Evolutionary conservation across 2,329 filamentous ascomycete species (phyloP).

Genomic region (Apiospora saccharicola): DNA sequence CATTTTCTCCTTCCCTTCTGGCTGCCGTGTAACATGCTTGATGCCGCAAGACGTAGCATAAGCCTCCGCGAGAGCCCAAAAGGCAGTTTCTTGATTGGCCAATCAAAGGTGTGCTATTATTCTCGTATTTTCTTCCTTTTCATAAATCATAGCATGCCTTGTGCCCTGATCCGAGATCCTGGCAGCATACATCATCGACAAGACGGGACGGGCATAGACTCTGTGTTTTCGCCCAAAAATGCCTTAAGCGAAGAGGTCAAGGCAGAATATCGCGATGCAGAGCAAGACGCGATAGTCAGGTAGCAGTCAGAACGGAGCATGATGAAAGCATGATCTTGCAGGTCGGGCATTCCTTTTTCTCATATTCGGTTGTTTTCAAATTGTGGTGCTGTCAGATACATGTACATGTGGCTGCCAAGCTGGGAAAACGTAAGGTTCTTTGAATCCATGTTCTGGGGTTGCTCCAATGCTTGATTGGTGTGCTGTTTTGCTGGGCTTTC

Average conservation of each 20-base stretch:
- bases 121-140: not conserved
- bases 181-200: not conserved
- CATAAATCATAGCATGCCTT: not conserved
- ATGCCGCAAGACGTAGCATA: not conserved
- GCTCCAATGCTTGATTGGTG: not conserved
- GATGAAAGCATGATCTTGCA: conserved; percentile 1
- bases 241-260: not conserved
- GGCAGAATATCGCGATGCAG: not conserved
- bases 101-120: not conserved
- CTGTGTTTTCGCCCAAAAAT: not conserved
- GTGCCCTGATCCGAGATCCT: not conserved
- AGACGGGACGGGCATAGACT: not conserved
- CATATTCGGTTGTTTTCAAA: not conserved
- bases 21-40: not conserved
- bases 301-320: not conserved
- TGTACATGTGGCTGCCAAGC: not conserved
- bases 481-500: not conserved
- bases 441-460: not conserved
- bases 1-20: not conserved
- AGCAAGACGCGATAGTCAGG: not conserved
- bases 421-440: not conserved
- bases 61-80: not conserved
- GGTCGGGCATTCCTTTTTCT: conserved; percentile 7
- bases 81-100: not conserved
- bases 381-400: not conserved